phyloP scores from a whole-genome alignment of 2,329 filamentous ascomycete species.

The Nectriaceae sp. region DNA sequence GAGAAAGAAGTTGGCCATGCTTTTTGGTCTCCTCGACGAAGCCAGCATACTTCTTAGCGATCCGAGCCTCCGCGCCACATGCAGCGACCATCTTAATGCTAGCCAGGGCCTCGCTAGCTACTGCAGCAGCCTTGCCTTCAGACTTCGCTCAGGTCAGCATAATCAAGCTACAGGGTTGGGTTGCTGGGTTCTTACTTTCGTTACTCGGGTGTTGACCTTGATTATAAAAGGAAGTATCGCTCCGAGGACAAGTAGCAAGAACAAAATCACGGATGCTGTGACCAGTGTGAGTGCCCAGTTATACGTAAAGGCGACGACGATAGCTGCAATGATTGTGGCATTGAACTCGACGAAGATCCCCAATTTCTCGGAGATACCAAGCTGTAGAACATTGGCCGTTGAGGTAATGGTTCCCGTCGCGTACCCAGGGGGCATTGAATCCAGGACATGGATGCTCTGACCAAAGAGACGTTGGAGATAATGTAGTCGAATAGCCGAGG shows the following conservation, averaged over 20 bases:
- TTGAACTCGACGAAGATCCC: conserved; percentile 59
- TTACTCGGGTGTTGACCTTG: conserved; percentile 48
- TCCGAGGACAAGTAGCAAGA: conserved; percentile 52
- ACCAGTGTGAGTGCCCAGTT: conserved; percentile 63
- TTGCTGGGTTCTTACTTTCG: conserved; percentile 33
- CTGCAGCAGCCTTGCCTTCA: conserved; percentile 58
- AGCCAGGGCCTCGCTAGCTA: conserved; percentile 62
- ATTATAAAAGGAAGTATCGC: conserved; percentile 57
- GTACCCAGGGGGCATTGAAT: conserved; percentile 64
- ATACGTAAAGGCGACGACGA: conserved; percentile 57
- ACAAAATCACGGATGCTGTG: conserved; percentile 57
- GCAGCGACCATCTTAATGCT: conserved; percentile 64
- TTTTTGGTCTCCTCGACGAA: conserved; percentile 57
- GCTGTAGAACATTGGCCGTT: conserved; percentile 63
- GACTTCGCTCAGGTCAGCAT: conserved; percentile 31
- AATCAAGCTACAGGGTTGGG: no score
- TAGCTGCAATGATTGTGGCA: conserved; percentile 52
- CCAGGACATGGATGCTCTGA: conserved; percentile 68
- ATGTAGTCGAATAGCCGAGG: conserved; percentile 61
- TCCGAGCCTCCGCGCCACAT: conserved; percentile 60
- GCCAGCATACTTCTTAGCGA: conserved; percentile 53
- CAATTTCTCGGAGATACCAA: conserved; percentile 66
- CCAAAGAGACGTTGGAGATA: conserved; percentile 66
- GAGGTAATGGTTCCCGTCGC: conserved; percentile 64
- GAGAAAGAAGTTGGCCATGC: conserved; percentile 50